These are phyloP conservation scores for Aspergillus tamarii DNA, from an alignment of 2,329 filamentous ascomycete species.

Conservation along the genomic window DNA sequence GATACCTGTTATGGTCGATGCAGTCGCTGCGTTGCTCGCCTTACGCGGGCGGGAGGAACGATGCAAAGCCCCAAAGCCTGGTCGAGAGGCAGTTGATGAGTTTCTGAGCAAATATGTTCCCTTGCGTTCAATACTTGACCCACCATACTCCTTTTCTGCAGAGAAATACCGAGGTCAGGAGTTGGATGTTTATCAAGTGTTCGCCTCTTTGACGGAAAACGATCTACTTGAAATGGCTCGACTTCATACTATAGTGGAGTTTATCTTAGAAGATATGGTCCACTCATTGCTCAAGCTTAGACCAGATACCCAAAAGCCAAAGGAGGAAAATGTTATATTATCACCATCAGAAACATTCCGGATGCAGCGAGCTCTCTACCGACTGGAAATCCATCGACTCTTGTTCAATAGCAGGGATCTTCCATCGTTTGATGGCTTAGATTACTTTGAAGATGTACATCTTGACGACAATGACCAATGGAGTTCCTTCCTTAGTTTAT, in stretches of 20 bases:
- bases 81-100: neutral
- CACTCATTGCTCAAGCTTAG: neutral
- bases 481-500: neutral
- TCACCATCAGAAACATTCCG: neutral
- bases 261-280: neutral
- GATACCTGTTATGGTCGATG: neutral
- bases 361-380: neutral
- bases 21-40: neutral
- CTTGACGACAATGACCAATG: neutral
- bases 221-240: neutral
- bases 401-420: neutral
- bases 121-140: too few species aligned
- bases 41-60: neutral
- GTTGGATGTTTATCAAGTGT: neutral
- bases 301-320: neutral
- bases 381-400: neutral
- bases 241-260: neutral
- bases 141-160: too few species aligned
- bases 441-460: neutral
- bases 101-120: too few species aligned
- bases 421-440: neutral
- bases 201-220: neutral
- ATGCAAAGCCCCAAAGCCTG: neutral
- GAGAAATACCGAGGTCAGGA: neutral
- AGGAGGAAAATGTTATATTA: neutral